Evolutionary conservation across 768 basidiomycete genomes (phyloP), one percentile per base, ranked within the genome.

Genomic region (Boletus fagicola): DNA sequence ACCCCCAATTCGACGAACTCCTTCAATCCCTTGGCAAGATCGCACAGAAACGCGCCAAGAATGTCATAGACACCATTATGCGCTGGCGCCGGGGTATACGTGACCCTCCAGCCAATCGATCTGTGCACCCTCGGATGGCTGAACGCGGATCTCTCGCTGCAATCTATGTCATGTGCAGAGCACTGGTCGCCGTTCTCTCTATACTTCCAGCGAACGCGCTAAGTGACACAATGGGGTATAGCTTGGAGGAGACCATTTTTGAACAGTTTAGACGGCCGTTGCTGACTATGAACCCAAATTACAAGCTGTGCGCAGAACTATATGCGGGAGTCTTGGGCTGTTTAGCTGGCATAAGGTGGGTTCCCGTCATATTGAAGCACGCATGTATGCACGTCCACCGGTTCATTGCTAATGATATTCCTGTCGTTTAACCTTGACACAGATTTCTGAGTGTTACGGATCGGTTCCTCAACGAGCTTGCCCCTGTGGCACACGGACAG

Each of bases 401-500:
- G 1, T 11, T 47, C 8, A 20, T 55, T 40, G 7, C 16, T 51
- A 18, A 42, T 20, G 20, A 40, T 20, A 10, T 52, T 18, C 20
- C 12, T 18, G 46, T 51, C 26, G 48, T 35, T 46, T 22, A 26
- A 57, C 43, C 9, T 36, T 24, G 46, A 40, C 18, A 8, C 55
- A 92, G 94, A 51, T 98, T 98, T 64, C 78, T 89, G 62, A 94
- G 87, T 57, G 91, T 98, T n/a, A 93, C 92, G 4, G 94, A 97
- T 73, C 84, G 92, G 0, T 98, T 95, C 70, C 73, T 94, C 50
- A 79, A 80, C 1, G 94, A 95, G 64, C 77, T 98, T 35, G 78
- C 77, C 6, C 90, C 90, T 30, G 79, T 93, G 9, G 81, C 85
- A 16, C 78, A 80, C n/a, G 87, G 85, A 1, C 87, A 90, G 55